phyloP scores from a whole-genome alignment of 441 rosid genomes.

The Macaranga tanarius region DNA sequence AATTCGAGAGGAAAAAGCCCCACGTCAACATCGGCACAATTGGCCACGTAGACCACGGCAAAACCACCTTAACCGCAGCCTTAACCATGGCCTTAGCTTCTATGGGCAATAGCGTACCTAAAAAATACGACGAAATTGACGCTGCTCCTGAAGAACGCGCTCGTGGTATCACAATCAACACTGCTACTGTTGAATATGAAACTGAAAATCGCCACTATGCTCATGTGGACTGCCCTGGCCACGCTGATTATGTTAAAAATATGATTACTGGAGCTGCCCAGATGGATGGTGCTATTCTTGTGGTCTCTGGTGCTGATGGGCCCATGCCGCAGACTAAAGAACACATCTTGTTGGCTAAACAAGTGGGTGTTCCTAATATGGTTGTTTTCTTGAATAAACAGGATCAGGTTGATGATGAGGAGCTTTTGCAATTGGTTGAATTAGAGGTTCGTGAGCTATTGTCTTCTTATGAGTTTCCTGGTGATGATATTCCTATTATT shows the following conservation, averaged over 20 bases:
- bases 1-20: slow-evolving; percentile 94
- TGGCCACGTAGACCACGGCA: slow-evolving; percentile 99
- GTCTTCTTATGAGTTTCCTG: slow-evolving; percentile 79
- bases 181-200: slow-evolving; percentile 93
- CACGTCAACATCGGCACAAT: slow-evolving; percentile 95
- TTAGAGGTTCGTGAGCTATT: slow-evolving; percentile 93
- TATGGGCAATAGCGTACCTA: slow-evolving; percentile 67
- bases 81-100: slow-evolving; percentile 94
- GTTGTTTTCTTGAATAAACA: slow-evolving; percentile 88
- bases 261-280: slow-evolving; percentile 92
- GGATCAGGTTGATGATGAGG: slow-evolving; percentile 94
- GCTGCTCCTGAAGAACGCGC: slow-evolving; percentile 99
- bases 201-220: slow-evolving; percentile 90
- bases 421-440: slow-evolving; percentile 81
- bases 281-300: slow-evolving; percentile 91
- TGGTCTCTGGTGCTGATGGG: slow-evolving; percentile 83
- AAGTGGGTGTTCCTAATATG: slow-evolving; percentile 90
- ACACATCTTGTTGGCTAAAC: slow-evolving; percentile 83
- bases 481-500: slow-evolving; percentile 80
- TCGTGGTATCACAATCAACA: slow-evolving; percentile 92
- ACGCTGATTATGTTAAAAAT: slow-evolving; percentile 90
- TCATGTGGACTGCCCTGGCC: slow-evolving; percentile 92
- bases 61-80: slow-evolving; percentile 92
- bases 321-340: slow-evolving; percentile 95
- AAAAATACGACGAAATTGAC: slow-evolving; percentile 94